These are phyloP conservation scores for Diaporthe capsici DNA, from an alignment of 2,329 filamentous ascomycete species.

Conservation along the genomic window DNA sequence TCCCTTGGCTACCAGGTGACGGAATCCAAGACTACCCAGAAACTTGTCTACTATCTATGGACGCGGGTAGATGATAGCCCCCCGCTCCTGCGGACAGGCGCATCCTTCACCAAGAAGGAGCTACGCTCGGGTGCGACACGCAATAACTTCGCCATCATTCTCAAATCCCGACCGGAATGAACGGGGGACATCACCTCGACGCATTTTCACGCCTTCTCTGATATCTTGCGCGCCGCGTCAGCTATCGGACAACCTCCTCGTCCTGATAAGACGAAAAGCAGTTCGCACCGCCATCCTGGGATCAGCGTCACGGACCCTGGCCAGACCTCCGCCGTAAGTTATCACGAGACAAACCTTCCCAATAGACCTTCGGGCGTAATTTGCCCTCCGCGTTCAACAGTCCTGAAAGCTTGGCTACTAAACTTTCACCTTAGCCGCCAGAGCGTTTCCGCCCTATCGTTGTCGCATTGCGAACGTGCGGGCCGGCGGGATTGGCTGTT, in stretches of 20 bases:
- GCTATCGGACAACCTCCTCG: background rate
- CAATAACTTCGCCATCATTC: slow-evolving; percentile 92
- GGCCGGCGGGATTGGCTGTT: slow-evolving; percentile 22
- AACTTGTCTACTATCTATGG: slow-evolving; percentile 94
- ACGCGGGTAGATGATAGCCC: slow-evolving; percentile 56
- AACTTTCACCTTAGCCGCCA: slow-evolving; percentile 37
- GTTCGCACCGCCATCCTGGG: slow-evolving; percentile 20
- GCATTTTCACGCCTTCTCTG: background rate
- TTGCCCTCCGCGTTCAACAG: slow-evolving; percentile 26
- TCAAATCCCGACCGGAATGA: slow-evolving; percentile 56
- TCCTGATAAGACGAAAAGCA: slow-evolving; percentile 6
- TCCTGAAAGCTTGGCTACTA: slow-evolving; percentile 5
- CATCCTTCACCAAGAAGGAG: slow-evolving; percentile 78
- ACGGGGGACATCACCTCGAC: background rate
- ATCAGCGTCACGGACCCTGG: slow-evolving; percentile 29
- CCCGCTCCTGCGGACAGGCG: slow-evolving; percentile 37
- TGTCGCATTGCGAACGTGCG: slow-evolving; percentile 12
- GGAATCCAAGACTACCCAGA: slow-evolving; percentile 81
- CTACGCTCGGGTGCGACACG: slow-evolving; percentile 80
- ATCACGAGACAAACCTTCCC: slow-evolving; percentile 24
- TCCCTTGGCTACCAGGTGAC: slow-evolving; percentile 79
- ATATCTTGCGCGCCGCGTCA: slow-evolving; percentile 11
- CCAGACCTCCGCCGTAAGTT: slow-evolving; percentile 40
- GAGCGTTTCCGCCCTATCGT: slow-evolving; percentile 22
- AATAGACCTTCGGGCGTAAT: slow-evolving; percentile 26